A percentile compares a stretch with the other conserved stretches of the same genome.
phyloP scores from a whole-genome alignment of 371 early-diverging fungal genomes.

The Chytridium lagenaria region DNA sequence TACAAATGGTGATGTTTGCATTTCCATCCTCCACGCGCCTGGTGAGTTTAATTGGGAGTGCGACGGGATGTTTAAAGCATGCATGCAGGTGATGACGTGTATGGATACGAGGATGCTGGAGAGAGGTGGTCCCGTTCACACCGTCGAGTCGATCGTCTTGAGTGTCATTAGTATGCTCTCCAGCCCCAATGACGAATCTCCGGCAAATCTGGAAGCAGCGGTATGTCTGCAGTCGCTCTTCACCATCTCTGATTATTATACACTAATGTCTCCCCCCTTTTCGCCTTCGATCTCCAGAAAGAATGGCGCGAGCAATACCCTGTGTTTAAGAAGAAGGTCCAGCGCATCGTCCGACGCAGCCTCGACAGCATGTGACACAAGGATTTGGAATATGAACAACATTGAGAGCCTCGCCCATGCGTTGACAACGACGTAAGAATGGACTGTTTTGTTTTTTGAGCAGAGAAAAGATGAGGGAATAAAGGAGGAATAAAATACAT shows the following conservation, averaged over 20 bases:
- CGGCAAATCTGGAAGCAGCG: conserved; percentile 92
- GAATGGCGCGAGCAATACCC: conserved; percentile 73
- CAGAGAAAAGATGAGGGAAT: no score
- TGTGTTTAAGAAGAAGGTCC: conserved; percentile 70
- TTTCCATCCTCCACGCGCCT: conserved; percentile 80
- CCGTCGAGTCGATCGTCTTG: conserved; percentile 90
- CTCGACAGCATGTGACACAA: conserved; percentile 12
- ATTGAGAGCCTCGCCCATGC: neutral
- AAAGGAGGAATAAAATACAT: no score
- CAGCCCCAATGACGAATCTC: conserved; percentile 92
- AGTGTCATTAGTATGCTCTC: conserved; percentile 88
- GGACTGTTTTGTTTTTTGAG: no score
- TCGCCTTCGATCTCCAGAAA: conserved; percentile 55
- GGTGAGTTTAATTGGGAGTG: conserved; percentile 53
- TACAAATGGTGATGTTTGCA: conserved; percentile 88
- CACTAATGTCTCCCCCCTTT: neutral
- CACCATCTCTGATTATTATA: no score
- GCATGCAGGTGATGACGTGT: conserved; percentile 77
- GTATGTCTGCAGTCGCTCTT: no score
- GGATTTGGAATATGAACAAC: neutral
- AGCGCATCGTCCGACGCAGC: conserved; percentile 40
- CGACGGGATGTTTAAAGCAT: no score
- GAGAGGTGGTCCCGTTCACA: conserved; percentile 96
- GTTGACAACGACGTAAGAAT: neutral
- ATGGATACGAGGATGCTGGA: conserved; percentile 86